Evolutionary conservation across 2,329 filamentous ascomycete species (phyloP).

Genomic region (Colletotrichum lentis): DNA sequence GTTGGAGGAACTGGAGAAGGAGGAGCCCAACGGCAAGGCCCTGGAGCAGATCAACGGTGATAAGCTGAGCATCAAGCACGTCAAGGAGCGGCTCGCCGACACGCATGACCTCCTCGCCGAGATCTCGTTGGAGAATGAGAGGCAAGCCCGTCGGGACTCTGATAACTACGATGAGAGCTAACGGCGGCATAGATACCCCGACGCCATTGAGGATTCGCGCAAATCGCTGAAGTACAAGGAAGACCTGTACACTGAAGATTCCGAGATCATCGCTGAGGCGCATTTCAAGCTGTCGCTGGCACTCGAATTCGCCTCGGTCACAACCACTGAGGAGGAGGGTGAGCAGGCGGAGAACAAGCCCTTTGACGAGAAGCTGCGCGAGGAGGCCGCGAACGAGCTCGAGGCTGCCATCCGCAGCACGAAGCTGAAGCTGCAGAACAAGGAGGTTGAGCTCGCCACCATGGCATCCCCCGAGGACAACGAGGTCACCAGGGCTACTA

Average conservation of each 20-base stretch:
- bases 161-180: not conserved
- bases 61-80: conserved; percentile 59
- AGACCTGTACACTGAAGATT: conserved; percentile 79
- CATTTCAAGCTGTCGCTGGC: conserved; percentile 97
- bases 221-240: conserved; percentile 81
- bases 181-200: conserved; percentile 67
- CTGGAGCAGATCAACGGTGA: conserved; percentile 54
- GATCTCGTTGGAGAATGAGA: conserved; percentile 96
- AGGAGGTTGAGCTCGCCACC: conserved; percentile 71
- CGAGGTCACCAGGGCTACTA: conserved; percentile 67
- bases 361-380: conserved; percentile 74
- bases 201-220: conserved; percentile 85
- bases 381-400: conserved; percentile 75
- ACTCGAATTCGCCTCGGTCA: conserved; percentile 89
- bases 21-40: conserved; percentile 52
- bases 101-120: conserved; percentile 94
- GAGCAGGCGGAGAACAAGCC: conserved; percentile 57
- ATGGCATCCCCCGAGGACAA: conserved; percentile 72
- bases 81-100: conserved; percentile 89
- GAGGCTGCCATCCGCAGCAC: conserved; percentile 78
- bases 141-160: conserved; percentile 52
- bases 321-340: conserved; percentile 62
- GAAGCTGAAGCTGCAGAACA: conserved; percentile 73
- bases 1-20: conserved; percentile 53
- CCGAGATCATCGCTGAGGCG: conserved; percentile 87